A percentile compares a stretch with the other conserved stretches of the same genome.
Evolutionary conservation across 2,329 filamentous ascomycete genomes (phyloP).

Genomic region (Chrysoporthe cubensis): DNA sequence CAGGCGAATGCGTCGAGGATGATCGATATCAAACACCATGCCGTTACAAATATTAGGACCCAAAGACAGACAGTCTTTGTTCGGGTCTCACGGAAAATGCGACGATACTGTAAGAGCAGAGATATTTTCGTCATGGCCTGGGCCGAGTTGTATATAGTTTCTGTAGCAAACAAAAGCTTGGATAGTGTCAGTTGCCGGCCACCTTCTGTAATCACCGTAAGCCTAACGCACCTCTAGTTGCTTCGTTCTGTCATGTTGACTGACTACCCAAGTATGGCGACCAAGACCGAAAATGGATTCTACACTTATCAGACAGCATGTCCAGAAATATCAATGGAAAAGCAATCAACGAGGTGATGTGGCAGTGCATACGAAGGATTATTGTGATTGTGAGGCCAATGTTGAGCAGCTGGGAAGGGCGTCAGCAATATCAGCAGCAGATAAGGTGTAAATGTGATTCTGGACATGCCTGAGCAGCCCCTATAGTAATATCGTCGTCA

Average conservation of each 20-base stretch:
- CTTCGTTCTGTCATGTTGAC: constrained; percentile 24
- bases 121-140: constrained; percentile 42
- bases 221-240: constrained; percentile 35
- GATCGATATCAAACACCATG: constrained; percentile 37
- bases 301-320: constrained; percentile 8
- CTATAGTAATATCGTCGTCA: constrained; percentile 36
- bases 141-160: constrained; percentile 41
- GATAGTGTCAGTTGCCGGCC: not conserved
- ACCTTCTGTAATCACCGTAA: not conserved
- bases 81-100: constrained; percentile 39
- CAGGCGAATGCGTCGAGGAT: constrained; percentile 38
- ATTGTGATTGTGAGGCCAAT: constrained; percentile 33
- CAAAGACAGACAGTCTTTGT: constrained; percentile 34
- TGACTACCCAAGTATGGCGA: constrained; percentile 34
- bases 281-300: constrained; percentile 36
- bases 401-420: constrained; percentile 19
- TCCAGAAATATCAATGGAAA: not conserved
- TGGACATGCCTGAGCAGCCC: constrained; percentile 32
- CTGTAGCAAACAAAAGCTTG: constrained; percentile 39
- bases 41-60: constrained; percentile 35
- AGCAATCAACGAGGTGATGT: not conserved
- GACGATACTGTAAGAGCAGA: constrained; percentile 45
- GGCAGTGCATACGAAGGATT: constrained; percentile 30
- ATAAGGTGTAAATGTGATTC: no score
- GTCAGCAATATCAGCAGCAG: not conserved